A percentile compares a stretch with the other conserved stretches of the same genome.
Evolutionary conservation across 306 rosid species (phyloP).

Genomic region (Acacia melanoxylon): DNA sequence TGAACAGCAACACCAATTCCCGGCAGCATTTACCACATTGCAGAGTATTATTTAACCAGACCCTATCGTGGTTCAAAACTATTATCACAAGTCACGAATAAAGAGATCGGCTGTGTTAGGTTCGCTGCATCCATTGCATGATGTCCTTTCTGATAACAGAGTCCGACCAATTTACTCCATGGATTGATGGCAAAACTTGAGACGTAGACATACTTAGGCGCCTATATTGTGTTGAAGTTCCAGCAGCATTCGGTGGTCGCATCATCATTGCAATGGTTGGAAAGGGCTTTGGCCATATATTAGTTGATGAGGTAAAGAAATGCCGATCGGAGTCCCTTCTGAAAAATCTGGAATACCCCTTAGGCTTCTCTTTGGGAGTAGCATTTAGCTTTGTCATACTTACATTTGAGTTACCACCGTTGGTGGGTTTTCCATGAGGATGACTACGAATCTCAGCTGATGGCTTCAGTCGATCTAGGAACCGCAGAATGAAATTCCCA

Average conservation of each 20-base stretch:
- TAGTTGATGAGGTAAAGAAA: slow-evolving; percentile 55
- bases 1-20: not conserved
- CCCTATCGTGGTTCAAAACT: not conserved
- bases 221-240: slow-evolving; percentile 59
- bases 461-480: slow-evolving; percentile 78
- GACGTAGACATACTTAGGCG: slow-evolving; percentile 39
- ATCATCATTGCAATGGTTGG: slow-evolving; percentile 63
- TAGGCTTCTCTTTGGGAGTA: slow-evolving; percentile 44
- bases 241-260: slow-evolving; percentile 55
- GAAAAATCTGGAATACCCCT: slow-evolving; percentile 35
- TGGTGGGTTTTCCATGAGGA: slow-evolving; percentile 18
- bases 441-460: slow-evolving; percentile 76
- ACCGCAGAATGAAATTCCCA: slow-evolving; percentile 76
- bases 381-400: slow-evolving; percentile 38
- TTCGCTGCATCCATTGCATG: slow-evolving; percentile 73
- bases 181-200: slow-evolving; percentile 35
- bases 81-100: not conserved
- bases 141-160: slow-evolving; percentile 71
- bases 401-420: slow-evolving; percentile 34
- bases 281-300: slow-evolving; percentile 43
- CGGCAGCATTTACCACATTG: not conserved
- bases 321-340: slow-evolving; percentile 61
- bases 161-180: slow-evolving; percentile 39
- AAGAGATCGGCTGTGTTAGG: slow-evolving; percentile 26
- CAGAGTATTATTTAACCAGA: slow-evolving; percentile 19